Conservation (phyloP, 805 yeast genomes). For the Suhomyces sp. region DNA sequence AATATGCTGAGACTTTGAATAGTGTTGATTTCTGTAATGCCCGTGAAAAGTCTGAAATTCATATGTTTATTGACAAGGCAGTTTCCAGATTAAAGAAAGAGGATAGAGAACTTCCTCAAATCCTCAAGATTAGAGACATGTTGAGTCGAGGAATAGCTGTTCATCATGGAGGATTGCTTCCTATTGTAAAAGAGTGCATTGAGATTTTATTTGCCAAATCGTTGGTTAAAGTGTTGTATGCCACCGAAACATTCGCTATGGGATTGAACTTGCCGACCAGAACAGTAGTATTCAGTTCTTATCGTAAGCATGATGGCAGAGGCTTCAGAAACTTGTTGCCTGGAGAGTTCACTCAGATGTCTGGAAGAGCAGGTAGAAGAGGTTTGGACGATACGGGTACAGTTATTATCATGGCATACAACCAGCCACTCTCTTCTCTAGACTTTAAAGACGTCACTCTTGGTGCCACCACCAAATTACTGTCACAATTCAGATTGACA, state of each 20-base stretch:
- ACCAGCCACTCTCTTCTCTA: constrained; percentile 53
- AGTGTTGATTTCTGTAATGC: constrained; percentile 77
- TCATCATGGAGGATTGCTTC: constrained; percentile 91
- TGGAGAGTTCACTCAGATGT: constrained; percentile 98
- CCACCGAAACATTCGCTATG: constrained; percentile 99
- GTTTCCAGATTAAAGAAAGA: constrained; percentile 80
- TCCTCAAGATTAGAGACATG: constrained; percentile 75
- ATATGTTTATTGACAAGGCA: constrained; percentile 89
- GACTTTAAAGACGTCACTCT: constrained; percentile 77
- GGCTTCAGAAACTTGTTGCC: constrained; percentile 79
- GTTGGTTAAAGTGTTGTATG: constrained; percentile 84
- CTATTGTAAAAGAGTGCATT: constrained; percentile 89
- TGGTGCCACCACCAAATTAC: constrained; percentile 86
- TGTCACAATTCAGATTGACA: constrained; percentile 90
- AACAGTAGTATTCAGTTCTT: constrained; percentile 86
- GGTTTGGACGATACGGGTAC: constrained; percentile 94
- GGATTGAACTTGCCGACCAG: constrained; percentile 95
- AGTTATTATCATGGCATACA: constrained; percentile 86
- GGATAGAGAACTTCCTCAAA: constrained; percentile 92
- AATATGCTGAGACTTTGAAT: constrained; percentile 75
- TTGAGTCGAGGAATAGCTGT: constrained; percentile 90
- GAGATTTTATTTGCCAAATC: constrained; percentile 89
- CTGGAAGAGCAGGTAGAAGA: constrained; percentile 98
- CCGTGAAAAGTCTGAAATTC: constrained; percentile 86
- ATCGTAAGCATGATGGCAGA: constrained; percentile 88